Base-by-base conservation (phyloP, 805 yeast species). In the Yamadazyma nakazawae region DNA sequence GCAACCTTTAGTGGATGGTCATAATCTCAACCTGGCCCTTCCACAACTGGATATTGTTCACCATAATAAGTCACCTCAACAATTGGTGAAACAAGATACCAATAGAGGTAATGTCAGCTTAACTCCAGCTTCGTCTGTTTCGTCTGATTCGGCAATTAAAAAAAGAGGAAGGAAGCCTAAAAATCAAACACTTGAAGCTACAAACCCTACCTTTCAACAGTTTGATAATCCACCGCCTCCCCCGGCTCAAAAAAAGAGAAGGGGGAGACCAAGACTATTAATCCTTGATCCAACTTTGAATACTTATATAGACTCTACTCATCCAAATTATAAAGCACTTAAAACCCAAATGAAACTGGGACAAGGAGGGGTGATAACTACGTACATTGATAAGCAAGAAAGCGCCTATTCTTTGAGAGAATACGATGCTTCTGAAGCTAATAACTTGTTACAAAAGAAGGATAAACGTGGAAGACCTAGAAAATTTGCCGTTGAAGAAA, bases 381-480 rank as follows among this genome's bases (percentile, higher is more conserved):
- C 47, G 4, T 51, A 46, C 31, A 11, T 45, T n/a, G 47, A 43
- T n/a, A 43, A 37, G 17, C 40, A 37, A 13, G 28, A 38, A 13
- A 13, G 43, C 12, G 37, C 43, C 3, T 45, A 37, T 24, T 21
- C 24, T 25, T 28, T 36, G 19, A 49, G 46, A 19, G 45, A 40
- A 11, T 58, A 62, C 39, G 64, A 60, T 21, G 66, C 62, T 34
- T 68, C 61, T 30, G 70, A 66, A 11, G 67, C 66, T 6, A 56
- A 67, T 49, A 62, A 66, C 47, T 58, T 70, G 28, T 54, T 72
- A 24, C 58, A 61, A 43, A 70, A 61, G 55, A 71, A 76, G 55
- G 71, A 74, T 60, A 64, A 69, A 59, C 47, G 80, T 35, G 81
- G 81, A 12, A 62, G 81, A 52, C 81, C 81, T 2, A 62, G 80